Base-by-base conservation (phyloP, 202 grass and related monocot genomes). In the Hordeum pubiflorum region DNA sequence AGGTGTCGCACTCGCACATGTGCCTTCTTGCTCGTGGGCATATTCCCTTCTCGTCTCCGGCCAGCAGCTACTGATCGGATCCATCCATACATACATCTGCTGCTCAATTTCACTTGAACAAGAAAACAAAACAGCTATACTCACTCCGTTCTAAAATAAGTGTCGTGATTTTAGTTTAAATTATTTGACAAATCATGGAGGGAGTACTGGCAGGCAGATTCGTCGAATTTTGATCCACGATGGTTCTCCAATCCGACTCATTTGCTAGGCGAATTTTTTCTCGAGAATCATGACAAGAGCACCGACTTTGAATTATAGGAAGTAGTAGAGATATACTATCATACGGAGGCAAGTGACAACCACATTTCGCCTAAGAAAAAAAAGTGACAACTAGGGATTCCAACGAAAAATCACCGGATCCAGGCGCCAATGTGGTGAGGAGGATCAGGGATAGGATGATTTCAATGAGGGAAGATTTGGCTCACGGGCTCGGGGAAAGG, bases 1-100 rank as follows among this genome's bases (percentile, higher is more conserved):
- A 74, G 73, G 56, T 85, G 82, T 88, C 81, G 10, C 41, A 77
- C 82, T 85, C 69, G 15, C 33, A 65, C 82, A 81, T 85, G 87
- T 66, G 82, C 66, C 61, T 48, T 72, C 57, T 20, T 52, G 76
- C 58, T 17, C 41, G 77, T 77, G 77, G 78, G 79, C 60, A 78
- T 82, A 82, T 89, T 86, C 79, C 83, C 78, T 17, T 26, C 20
- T 54, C 48, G 7, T 84, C 57, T 32, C 11, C 68, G 21, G 15
- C 23, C 18, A 23, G 58, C 27, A n/a, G 26, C 20, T 6, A 70
- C 33, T 80, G 85, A 82, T 77, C 79, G 67, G 67, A 70, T 70
- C 38, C 6, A 69, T 44, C 21, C 58, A 78, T 78, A n/a, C 9
- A 72, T 72, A 54, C 34, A 82, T 38, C 40, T 37, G 41, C 56